Evolutionary conservation across 1,139 yeast genomes (phyloP), one percentile per base, ranked within the genome.

Genomic region (Candida buenavistaensis): DNA sequence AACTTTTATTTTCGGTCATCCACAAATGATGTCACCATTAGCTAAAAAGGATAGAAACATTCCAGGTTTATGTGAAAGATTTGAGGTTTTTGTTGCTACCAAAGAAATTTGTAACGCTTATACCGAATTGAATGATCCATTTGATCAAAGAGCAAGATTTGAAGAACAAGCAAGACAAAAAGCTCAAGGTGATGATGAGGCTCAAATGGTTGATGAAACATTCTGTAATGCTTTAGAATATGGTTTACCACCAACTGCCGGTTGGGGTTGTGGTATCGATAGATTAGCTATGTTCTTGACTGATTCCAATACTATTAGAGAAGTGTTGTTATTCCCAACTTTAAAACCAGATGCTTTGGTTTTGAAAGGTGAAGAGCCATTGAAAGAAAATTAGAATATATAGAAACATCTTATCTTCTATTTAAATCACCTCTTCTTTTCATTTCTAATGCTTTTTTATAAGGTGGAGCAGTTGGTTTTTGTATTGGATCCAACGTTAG

Each of bases 201-300:
- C 97, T 40, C 98, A 92, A 72, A 63, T 89, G 67, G 77, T 92
- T 47, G 98, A 92, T 62, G 98, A 92, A 70, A 83, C 88, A 44
- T 92, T 92, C 89, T 85, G 95, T 73, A 87, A 90, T 56, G 97
- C 98, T 47, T 79, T 92, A 59, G 98, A 92, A 72, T 92, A 88
- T 66, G 98, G 98, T 65, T 78, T 92, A 57, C 98, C 98, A 44
- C 98, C 98, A 55, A 92, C 98, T 54, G 98, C 95, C 63, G 98
- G 98, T 53, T 92, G 97, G 97, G 98, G 98, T 55, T 85, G 96
- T 72, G 98, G 98, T 78, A 89, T 92, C 53, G 98, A 92, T 69
- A 87, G 98, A 75, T 64, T 92, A 57, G 92, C 96, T 59, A 92
- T 92, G 98, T 90, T 92, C 75, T 79, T 92, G 72, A 92, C 97